Base-by-base conservation (phyloP, 2,329 filamentous ascomycete genomes). In the Penicillium italicum region DNA sequence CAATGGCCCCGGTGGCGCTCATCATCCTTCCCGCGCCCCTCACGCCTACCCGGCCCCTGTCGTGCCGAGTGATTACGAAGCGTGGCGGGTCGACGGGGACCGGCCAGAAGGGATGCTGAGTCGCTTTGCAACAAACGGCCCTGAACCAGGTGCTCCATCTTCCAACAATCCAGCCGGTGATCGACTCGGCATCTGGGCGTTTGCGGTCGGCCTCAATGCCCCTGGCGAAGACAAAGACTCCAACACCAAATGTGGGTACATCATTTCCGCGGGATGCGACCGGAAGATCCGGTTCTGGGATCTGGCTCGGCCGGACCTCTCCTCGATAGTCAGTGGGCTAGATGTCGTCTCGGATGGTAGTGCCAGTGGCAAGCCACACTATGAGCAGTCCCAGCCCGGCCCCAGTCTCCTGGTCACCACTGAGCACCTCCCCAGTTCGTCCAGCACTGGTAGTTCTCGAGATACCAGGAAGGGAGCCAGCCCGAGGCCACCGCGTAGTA, bases 231-330 rank as follows among this genome's bases (percentile, higher is more conserved):
- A 85, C 55, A 68, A 69, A 51, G 71, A 74, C 43, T 71, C 72
- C 43, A 72, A 68, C 44, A 82, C 88, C 4, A 87, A 88, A 55
- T 86, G 91, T 65, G 87, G 90, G 0, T 97, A 94, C 70, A 83
- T 97, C 44, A 77, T 99, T 36, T 94, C 91, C 0, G 92, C 88
- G 18, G 93, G 93, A 0, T 89, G 89, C 11, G 94, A 97, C 73
- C 90, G 89, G 75, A 94, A 90, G 73, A 83, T 99, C 18, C 85
- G 94, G 10, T 97, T 95, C 75, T 99, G 94, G 94, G 93, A 99
- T 69, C 80, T 94, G 14, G 80, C 85, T 10, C 86, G 86, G 10
- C 81, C 90, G 10, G 91, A 96, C 67, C 83, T 85, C 56, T 96
- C 90, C 38, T 80, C 82, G 53, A 82, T 97, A 14, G 87, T 95